Conservation (phyloP, 805 yeast species). For the Zygosaccharomyces bailii region DNA sequence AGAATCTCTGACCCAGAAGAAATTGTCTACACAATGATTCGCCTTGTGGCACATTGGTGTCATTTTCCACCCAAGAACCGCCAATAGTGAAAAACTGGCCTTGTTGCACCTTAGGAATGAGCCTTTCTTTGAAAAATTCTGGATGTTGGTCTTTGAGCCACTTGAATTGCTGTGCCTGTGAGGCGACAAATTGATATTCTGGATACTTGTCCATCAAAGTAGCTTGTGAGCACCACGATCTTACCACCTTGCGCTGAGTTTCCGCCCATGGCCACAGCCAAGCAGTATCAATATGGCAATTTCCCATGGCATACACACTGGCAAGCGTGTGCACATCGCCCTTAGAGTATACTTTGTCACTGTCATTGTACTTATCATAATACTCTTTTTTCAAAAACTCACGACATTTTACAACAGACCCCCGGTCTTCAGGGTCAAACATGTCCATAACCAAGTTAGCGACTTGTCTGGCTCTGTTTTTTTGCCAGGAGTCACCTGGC, state of each 20-base stretch:
- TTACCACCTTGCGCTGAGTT: conserved; percentile 84
- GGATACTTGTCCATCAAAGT: conserved; percentile 83
- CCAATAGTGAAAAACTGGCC: conserved; percentile 88
- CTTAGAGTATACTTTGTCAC: conserved; percentile 58
- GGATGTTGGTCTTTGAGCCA: conserved; percentile 92
- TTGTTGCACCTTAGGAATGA: conserved; percentile 56
- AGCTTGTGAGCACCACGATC: conserved; percentile 94
- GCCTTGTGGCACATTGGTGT: conserved; percentile 93
- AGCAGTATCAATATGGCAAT: conserved; percentile 96
- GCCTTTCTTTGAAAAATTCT: conserved; percentile 59
- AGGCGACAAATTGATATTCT: conserved; percentile 89
- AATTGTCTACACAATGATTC: conserved; percentile 88
- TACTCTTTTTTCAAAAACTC: conserved; percentile 53
- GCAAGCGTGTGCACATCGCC: conserved; percentile 36
- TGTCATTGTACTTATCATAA: conserved; percentile 64
- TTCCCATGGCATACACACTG: conserved; percentile 83
- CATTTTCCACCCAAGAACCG: conserved; percentile 98
- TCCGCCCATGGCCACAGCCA: conserved; percentile 99
- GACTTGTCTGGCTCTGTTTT: conserved; percentile 74
- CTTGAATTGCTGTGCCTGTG: conserved; percentile 93
- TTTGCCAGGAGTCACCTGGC: conserved; percentile 71
- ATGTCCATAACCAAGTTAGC: conserved; percentile 78
- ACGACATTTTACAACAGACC: conserved; percentile 60
- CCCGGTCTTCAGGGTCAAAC: conserved; percentile 68
- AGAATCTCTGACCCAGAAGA: conserved; percentile 84